Evolutionary conservation across 352 stramenopile genomes (phyloP).

Genomic region (Saprolegnia parasitica): DNA sequence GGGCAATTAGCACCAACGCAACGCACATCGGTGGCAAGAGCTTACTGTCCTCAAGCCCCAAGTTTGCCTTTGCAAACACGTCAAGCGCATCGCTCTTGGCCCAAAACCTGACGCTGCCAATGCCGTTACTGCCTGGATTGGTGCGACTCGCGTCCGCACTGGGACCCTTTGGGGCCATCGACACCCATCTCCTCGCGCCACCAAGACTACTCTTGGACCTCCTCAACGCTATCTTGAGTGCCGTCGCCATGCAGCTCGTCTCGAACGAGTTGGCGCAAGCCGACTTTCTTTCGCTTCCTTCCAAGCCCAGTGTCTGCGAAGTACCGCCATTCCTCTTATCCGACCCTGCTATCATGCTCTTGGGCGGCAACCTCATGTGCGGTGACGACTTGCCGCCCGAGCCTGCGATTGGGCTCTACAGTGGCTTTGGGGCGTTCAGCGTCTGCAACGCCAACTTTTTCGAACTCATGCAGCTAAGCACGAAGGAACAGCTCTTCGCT

Average conservation of each 20-base stretch:
- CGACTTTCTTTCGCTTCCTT: not conserved
- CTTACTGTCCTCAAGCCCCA: not conserved
- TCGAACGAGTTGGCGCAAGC: not conserved
- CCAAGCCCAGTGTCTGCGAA: too few relatives aligned
- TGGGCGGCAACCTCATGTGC: too few relatives aligned
- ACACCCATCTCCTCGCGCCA: not conserved
- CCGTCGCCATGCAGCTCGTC: not conserved
- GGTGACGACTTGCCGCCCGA: too few relatives aligned
- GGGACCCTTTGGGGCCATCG: slow-evolving; percentile 15
- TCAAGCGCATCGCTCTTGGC: not conserved
- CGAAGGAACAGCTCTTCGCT: too few relatives aligned
- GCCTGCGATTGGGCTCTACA: too few relatives aligned
- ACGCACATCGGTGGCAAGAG: not conserved
- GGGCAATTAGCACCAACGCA: not conserved
- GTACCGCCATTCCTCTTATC: too few relatives aligned
- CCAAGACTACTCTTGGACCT: not conserved
- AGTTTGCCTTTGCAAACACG: not conserved
- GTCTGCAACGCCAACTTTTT: too few relatives aligned
- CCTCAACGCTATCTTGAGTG: not conserved
- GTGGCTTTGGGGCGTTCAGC: too few relatives aligned
- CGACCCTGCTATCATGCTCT: too few relatives aligned
- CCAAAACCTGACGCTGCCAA: slow-evolving; percentile 1
- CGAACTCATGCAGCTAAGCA: too few relatives aligned
- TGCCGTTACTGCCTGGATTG: too few relatives aligned
- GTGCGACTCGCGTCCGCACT: too few relatives aligned